phyloP scores from a whole-genome alignment of 2,329 filamentous ascomycete species.

The Elsinoe australis region DNA sequence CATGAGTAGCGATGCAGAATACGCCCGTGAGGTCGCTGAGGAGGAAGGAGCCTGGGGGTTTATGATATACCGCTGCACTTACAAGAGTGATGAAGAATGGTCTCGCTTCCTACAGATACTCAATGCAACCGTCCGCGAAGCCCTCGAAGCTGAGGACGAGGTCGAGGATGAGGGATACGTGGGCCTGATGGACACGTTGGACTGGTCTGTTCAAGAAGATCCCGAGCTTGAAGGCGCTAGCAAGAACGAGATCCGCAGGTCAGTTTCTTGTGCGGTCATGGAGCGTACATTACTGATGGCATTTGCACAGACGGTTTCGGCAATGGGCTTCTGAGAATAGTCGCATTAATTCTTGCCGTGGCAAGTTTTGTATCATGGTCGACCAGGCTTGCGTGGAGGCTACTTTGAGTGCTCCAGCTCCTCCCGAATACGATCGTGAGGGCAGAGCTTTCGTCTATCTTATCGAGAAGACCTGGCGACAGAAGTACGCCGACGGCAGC shows the following conservation, averaged over 20 bases:
- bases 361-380: constrained; percentile 3
- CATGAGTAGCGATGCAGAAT: constrained; percentile 9
- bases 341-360: background rate
- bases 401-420: background rate
- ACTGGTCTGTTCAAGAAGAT: background rate
- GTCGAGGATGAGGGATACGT: background rate
- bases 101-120: background rate
- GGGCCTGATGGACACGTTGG: background rate
- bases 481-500: background rate
- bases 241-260: background rate
- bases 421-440: constrained; percentile 1
- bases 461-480: constrained; percentile 3
- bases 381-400: constrained; percentile 3
- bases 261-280: background rate
- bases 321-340: background rate
- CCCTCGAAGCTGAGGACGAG: background rate
- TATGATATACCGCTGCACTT: background rate
- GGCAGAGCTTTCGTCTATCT: constrained; percentile 2
- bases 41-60: constrained; percentile 7
- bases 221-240: background rate
- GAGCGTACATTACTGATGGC: background rate
- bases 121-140: background rate
- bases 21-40: constrained; percentile 1
- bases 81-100: constrained; percentile 6
- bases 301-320: background rate